phyloP scores from a whole-genome alignment of 495 filamentous ascomycete genomes.

The Neurospora tetrasperma region DNA sequence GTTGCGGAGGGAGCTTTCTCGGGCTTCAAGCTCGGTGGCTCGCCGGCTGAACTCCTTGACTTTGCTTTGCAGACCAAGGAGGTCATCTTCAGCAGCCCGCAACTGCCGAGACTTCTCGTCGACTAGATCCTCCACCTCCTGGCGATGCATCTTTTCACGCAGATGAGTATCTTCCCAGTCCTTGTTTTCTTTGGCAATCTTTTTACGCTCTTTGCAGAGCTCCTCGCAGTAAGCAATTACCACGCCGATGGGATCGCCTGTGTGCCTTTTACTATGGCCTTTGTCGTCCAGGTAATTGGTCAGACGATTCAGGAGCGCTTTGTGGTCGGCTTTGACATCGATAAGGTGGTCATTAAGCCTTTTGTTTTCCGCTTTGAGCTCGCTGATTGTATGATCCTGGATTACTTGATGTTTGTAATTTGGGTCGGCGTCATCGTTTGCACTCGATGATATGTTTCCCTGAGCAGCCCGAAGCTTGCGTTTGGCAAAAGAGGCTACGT shows the following conservation, averaged over 20 bases:
- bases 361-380: background rate
- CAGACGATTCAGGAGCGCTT: background rate
- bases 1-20: background rate
- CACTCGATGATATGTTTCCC: background rate
- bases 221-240: background rate
- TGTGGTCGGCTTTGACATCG: background rate
- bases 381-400: background rate
- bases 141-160: rapidly evolving
- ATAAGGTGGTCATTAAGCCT: background rate
- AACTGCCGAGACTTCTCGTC: background rate
- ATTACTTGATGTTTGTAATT: background rate
- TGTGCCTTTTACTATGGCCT: background rate
- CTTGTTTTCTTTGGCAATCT: background rate
- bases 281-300: background rate
- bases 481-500: background rate
- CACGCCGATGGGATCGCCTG: background rate
- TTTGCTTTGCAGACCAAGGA: background rate
- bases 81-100: background rate
- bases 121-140: background rate
- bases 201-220: background rate
- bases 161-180: background rate
- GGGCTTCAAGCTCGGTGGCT: background rate
- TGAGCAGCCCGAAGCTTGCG: background rate
- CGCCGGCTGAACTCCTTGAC: background rate
- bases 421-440: background rate